Base-by-base conservation (phyloP, 2,329 filamentous ascomycete genomes). In the Penicillium sp. region DNA sequence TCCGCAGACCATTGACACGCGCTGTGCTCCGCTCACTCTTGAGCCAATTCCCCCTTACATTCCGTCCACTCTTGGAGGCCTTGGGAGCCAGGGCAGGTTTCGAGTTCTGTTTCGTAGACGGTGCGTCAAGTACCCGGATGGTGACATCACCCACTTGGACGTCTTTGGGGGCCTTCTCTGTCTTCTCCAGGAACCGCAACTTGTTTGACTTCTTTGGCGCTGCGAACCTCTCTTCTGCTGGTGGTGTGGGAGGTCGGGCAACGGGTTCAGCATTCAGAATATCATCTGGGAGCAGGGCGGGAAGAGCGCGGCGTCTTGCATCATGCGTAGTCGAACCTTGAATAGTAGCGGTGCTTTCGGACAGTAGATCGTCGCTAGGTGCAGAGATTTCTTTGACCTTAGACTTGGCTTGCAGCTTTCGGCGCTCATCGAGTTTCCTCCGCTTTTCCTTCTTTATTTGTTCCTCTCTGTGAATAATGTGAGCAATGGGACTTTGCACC, bases 271-370 rank as follows among this genome's bases (percentile, higher is more conserved):
- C 66, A 35, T 71, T 71, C 33, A 78, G 58, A 28, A 78, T 69
- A 16, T 74, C 72, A 36, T 71, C 69, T 4, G 75, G 75, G 21
- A 78, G 69, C 15, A 77, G 64, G 26, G 66, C 68, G 4, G 75
- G 75, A 9, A 77, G 65, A n/a, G 59, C 54, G 8, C 51, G 60
- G 47, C 58, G 58, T 53, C 62, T 55, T 47, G 60, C 41, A 36
- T 67, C 63, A 43, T 65, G 61, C 20, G 58, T 62, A 18, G 48
- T 60, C 15, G 59, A 64, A 23, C 63, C 66, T 45, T 66, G 65
- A 7, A 70, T 51, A 4, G 67, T 70, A 33, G 54, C 59, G 7
- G 67, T 67, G 45, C 67, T 70, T 45, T 69, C 67, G 13, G 68
- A 70, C 23, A 58, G 47, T 11, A 63, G 21, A 23, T 69, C 68